Base-by-base conservation (phyloP, 176 grass and related monocot genomes). In the Oropetium thomaeum region DNA sequence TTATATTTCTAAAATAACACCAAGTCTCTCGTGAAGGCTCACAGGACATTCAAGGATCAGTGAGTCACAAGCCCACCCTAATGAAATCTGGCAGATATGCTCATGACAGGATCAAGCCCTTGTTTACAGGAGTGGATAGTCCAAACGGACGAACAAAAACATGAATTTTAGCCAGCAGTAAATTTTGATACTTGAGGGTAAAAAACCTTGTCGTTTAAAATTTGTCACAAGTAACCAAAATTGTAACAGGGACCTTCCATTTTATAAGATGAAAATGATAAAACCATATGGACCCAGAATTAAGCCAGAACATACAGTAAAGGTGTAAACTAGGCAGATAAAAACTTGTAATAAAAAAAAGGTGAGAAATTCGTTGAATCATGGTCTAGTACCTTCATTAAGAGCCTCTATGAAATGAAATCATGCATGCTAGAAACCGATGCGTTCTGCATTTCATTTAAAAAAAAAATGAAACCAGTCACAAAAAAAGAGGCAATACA, bases 401-500 rank as follows among this genome's bases (percentile, higher is more conserved):
- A 40, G 17, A 62, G 78, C 62, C 82, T 78, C 73, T 60, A 44
- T 74, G 78, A 74, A 82, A 89, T 74, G 78, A 67, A 60, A 49
- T 81, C 74, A 38, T 78, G 87, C 73, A 82, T 82, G 78, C 25
- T 82, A 78, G 79, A 76, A 80, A 84, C 67, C 5, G 68, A 54
- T 28, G 78, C 65, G 7, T 89, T 73, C 87, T 89, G 87, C 43
- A 70, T 67, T 74, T n/a, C 22, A 26, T 22, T 79, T 70, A 47
- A 82, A 55, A 54, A 76, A 47, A 82, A 55, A 54, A 63, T 17
- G 22, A 79, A 10, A 55, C 70, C 45, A 84, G 64, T 20, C 4
- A 63, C 47, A 69, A 45, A 22, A 69, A 26, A 69, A 26, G 47
- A 41, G 44, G 75, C 15, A 54, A 68, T 34, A 77, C 5, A 20